Percentiles rank a stretch among this genome's conserved stretches.
These are phyloP conservation scores for Thelonectria rubi DNA, from an alignment of 2,329 filamentous ascomycete genomes.

Conservation along the genomic window DNA sequence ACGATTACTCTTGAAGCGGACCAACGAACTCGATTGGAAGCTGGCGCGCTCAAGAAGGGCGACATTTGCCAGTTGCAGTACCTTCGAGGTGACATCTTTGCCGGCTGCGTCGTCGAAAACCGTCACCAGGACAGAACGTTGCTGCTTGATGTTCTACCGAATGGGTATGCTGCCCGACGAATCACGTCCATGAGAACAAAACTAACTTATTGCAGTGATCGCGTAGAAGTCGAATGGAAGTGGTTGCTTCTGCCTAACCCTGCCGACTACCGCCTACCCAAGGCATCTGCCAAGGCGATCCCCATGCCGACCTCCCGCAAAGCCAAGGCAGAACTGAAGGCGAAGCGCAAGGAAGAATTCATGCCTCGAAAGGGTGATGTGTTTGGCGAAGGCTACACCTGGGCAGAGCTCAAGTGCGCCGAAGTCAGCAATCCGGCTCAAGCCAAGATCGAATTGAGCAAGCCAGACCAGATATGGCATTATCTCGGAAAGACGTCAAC, in stretches of 20 bases:
- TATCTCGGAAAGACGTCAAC: slow-evolving; percentile 89
- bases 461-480: slow-evolving; percentile 83
- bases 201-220: slow-evolving; percentile 67
- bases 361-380: slow-evolving; percentile 71
- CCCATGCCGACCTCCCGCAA: slow-evolving; percentile 72
- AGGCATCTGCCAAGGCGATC: slow-evolving; percentile 76
- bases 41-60: slow-evolving; percentile 72
- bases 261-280: slow-evolving; percentile 75
- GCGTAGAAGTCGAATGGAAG: slow-evolving; percentile 84
- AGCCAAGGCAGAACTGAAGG: slow-evolving; percentile 73
- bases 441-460: slow-evolving; percentile 75
- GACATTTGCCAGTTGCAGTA: slow-evolving; percentile 90
- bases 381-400: slow-evolving; percentile 74
- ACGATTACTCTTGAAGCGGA: slow-evolving; percentile 75
- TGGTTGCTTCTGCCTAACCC: slow-evolving; percentile 80
- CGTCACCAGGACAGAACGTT: slow-evolving; percentile 77
- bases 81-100: slow-evolving; percentile 86
- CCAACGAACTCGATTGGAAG: slow-evolving; percentile 72
- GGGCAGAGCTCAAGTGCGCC: slow-evolving; percentile 81
- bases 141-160: slow-evolving; percentile 83
- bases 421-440: slow-evolving; percentile 67
- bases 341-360: slow-evolving; percentile 69
- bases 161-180: slow-evolving; percentile 68
- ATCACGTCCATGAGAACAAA: neutral
- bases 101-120: slow-evolving; percentile 88